Evolutionary conservation across 2,329 filamentous ascomycete genomes (phyloP).

Genomic region (Sclerotinia minor): DNA sequence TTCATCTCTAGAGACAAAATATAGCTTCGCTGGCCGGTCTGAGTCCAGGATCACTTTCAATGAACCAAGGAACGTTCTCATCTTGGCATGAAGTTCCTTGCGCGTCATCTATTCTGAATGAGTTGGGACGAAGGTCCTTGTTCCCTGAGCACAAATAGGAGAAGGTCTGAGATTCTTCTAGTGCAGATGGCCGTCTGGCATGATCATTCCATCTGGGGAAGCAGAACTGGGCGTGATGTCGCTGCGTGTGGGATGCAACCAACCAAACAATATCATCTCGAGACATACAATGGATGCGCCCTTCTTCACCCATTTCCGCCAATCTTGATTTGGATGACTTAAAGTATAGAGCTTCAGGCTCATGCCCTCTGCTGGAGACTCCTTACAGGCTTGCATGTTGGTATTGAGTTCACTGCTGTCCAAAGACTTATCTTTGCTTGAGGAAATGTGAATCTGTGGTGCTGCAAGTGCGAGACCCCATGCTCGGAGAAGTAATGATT

Average conservation of each 20-base stretch:
- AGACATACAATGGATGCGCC: not conserved
- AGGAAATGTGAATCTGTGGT: not conserved
- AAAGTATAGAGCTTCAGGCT: not conserved
- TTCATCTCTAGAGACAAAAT: not conserved
- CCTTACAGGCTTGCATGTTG: not conserved
- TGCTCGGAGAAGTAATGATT: too few species aligned
- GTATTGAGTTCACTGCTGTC: not conserved
- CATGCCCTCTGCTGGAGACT: not conserved
- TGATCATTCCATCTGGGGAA: not conserved
- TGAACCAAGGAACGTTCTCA: too few species aligned
- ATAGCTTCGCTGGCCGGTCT: not conserved
- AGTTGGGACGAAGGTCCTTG: not conserved
- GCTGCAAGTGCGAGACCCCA: not conserved
- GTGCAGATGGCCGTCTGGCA: not conserved
- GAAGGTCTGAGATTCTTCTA: too few species aligned
- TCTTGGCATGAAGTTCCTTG: not conserved
- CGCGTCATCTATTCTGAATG: not conserved
- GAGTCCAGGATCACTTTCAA: not conserved
- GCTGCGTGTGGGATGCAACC: rapidly evolving
- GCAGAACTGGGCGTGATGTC: too few species aligned
- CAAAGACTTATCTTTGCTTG: too few species aligned
- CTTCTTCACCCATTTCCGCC: not conserved
- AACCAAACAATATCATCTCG: not conserved
- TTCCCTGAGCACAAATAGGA: not conserved
- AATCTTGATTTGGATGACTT: not conserved